A percentile compares a stretch with the other conserved stretches of the same genome.
phyloP scores from a whole-genome alignment of 495 filamentous ascomycete genomes.

The Cercophora sp. region DNA sequence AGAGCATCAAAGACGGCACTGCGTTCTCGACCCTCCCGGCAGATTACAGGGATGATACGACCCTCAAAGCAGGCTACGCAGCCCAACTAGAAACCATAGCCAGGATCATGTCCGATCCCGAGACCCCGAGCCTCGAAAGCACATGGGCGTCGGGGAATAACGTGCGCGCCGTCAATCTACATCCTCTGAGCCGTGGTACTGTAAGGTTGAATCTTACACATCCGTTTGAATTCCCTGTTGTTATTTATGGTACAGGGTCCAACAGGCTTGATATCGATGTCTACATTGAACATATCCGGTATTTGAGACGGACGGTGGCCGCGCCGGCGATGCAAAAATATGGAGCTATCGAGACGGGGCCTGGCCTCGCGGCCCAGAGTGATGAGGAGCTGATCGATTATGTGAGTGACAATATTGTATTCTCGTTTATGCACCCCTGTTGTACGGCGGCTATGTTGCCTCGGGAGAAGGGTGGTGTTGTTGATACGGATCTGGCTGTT shows the following conservation, averaged over 20 bases:
- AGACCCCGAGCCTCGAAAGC: slow-evolving; percentile 15
- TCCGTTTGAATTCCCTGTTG: slow-evolving; percentile 29
- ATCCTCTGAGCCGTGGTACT: slow-evolving; percentile 21
- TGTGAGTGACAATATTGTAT: not conserved
- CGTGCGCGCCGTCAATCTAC: slow-evolving; percentile 7
- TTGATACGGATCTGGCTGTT: slow-evolving; percentile 46
- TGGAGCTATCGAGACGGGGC: not conserved
- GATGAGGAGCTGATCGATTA: slow-evolving; percentile 1
- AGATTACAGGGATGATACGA: slow-evolving; percentile 2
- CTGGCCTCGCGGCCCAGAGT: not conserved
- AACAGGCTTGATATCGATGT: slow-evolving; percentile 38
- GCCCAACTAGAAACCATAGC: slow-evolving; percentile 13
- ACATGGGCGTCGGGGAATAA: slow-evolving; percentile 19
- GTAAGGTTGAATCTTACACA: slow-evolving; percentile 33
- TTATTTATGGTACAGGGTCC: slow-evolving; percentile 34
- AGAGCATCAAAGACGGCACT: not conserved
- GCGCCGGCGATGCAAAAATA: not conserved
- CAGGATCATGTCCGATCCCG: slow-evolving; percentile 9
- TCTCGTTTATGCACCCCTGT: slow-evolving; percentile 19
- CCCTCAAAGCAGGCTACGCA: slow-evolving; percentile 15
- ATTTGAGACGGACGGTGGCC: slow-evolving; percentile 5
- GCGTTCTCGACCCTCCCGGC: slow-evolving; percentile 9
- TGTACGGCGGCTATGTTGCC: slow-evolving; percentile 48
- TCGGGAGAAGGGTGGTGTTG: slow-evolving; percentile 45
- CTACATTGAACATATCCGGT: slow-evolving; percentile 16